Conservation (phyloP, 768 basidiomycete genomes). For the Coprinopsis strossmayeri region DNA sequence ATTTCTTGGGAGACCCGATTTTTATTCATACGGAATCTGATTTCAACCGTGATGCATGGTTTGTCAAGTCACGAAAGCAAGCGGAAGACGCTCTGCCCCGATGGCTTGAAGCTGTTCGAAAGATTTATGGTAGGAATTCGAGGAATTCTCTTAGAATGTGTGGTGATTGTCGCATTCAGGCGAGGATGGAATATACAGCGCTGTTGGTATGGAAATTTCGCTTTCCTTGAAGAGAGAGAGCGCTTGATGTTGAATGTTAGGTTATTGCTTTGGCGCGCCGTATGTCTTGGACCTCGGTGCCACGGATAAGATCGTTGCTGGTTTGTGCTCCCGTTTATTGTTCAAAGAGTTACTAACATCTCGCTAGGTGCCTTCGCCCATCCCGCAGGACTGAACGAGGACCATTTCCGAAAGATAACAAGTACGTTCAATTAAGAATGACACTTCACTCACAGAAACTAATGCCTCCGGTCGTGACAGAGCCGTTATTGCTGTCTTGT, state of each 20-base stretch:
- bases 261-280: constrained; percentile 57
- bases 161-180: constrained; percentile 11
- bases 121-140: constrained; percentile 35
- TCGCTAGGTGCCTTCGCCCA: constrained; percentile 48
- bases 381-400: constrained; percentile 42
- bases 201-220: too few species aligned
- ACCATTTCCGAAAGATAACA: constrained; percentile 39
- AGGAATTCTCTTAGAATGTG: background rate
- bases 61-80: constrained; percentile 23
- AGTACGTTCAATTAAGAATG: constrained; percentile 26
- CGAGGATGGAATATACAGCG: constrained; percentile 31
- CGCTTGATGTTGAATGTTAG: too few species aligned
- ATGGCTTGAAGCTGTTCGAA: constrained; percentile 47
- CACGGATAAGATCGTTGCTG: constrained; percentile 40
- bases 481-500: constrained; percentile 47
- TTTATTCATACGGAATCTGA: constrained; percentile 29
- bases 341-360: background rate
- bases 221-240: too few species aligned
- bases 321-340: too few species aligned
- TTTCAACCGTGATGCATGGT: constrained; percentile 38
- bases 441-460: background rate
- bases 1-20: constrained; percentile 56
- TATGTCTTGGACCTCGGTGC: constrained; percentile 40
- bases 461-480: constrained; percentile 23
- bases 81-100: constrained; percentile 35